phyloP scores from a whole-genome alignment of 1,284 basidiomycete genomes.

The Boletus albobrunnescens region DNA sequence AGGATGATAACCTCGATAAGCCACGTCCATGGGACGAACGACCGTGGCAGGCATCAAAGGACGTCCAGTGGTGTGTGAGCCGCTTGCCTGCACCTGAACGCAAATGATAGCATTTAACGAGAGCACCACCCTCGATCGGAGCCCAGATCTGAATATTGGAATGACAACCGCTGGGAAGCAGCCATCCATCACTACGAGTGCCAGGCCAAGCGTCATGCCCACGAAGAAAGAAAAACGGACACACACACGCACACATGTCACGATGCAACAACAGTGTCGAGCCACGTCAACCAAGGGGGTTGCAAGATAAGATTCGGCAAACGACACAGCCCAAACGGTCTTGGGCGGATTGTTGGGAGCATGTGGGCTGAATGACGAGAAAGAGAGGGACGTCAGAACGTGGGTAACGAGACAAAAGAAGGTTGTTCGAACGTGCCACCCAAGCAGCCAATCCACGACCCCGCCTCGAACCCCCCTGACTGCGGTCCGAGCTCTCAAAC shows the following conservation, averaged over 20 bases:
- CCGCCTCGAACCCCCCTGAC: too few relatives aligned
- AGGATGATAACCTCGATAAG: constrained; percentile 3
- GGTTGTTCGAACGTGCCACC: background rate
- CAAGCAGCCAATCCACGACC: background rate
- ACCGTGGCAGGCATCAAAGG: background rate
- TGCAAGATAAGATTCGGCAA: background rate
- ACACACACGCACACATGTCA: background rate
- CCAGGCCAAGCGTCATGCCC: too few relatives aligned
- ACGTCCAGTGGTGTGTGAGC: too few relatives aligned
- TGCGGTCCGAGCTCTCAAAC: background rate
- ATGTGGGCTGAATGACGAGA: background rate
- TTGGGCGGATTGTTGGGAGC: background rate
- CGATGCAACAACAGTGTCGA: background rate
- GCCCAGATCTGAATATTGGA: too few relatives aligned
- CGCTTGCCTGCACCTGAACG: too few relatives aligned
- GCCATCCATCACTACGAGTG: too few relatives aligned
- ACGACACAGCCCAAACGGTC: background rate
- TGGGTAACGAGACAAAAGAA: background rate
- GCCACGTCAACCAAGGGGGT: background rate
- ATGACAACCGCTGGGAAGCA: too few relatives aligned
- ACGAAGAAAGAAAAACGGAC: background rate
- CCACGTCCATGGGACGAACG: background rate
- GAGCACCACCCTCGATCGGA: background rate
- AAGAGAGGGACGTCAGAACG: background rate
- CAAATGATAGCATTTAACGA: background rate